These are phyloP conservation scores for Hyaloperonospora brassicae DNA, from an alignment of 352 stramenopile genomes.

Conservation along the genomic window DNA sequence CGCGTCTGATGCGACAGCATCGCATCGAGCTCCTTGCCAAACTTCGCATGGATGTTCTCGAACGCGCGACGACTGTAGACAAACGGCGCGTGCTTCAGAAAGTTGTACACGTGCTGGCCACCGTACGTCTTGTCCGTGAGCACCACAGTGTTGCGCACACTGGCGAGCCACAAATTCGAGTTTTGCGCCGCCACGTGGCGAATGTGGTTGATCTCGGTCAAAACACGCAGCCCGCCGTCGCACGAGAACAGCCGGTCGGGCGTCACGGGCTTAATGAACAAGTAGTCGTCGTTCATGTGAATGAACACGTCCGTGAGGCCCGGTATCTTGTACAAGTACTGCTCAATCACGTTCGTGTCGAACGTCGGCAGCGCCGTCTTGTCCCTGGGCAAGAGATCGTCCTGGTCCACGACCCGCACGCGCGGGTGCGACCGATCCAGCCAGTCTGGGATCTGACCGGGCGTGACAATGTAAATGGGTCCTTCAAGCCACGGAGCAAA, in stretches of 20 bases:
- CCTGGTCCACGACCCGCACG: slow-evolving; percentile 67
- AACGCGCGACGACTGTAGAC: slow-evolving; percentile 71
- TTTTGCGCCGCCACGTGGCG: slow-evolving; percentile 56
- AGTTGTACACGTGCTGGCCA: slow-evolving; percentile 80
- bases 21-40: slow-evolving; percentile 38
- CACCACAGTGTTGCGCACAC: slow-evolving; percentile 67
- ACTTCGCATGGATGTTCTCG: slow-evolving; percentile 70
- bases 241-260: slow-evolving; percentile 83
- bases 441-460: slow-evolving; percentile 76
- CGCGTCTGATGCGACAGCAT: slow-evolving; percentile 59
- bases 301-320: slow-evolving; percentile 83
- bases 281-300: slow-evolving; percentile 88
- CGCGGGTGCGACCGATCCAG: slow-evolving; percentile 60
- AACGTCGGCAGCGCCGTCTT: slow-evolving; percentile 60
- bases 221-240: slow-evolving; percentile 56
- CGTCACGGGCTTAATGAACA: slow-evolving; percentile 77
- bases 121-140: slow-evolving; percentile 67
- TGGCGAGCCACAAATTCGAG: slow-evolving; percentile 64
- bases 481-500: slow-evolving; percentile 73
- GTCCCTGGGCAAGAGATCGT: slow-evolving; percentile 59
- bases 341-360: slow-evolving; percentile 81
- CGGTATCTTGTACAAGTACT: slow-evolving; percentile 82
- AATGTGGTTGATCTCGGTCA: slow-evolving; percentile 83
- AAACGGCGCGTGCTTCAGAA: slow-evolving; percentile 80
- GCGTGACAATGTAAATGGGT: slow-evolving; percentile 79